Evolutionary conservation across 306 rosid genomes (phyloP), one percentile per base, ranked within the genome.

Genomic region (Prosopis cineraria): DNA sequence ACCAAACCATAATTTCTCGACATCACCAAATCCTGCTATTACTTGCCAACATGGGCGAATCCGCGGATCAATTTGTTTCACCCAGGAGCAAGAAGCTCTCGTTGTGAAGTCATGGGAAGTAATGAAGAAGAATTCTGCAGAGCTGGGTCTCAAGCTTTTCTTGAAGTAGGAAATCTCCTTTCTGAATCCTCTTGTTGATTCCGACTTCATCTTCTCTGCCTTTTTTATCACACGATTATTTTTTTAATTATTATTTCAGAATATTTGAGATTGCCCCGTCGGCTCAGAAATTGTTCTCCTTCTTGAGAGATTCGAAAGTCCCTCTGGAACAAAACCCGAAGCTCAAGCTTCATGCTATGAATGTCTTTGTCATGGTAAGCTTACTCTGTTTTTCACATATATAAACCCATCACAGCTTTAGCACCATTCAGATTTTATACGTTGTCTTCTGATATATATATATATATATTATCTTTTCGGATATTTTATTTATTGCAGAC

Each of bases 181-280:
- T 19, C 0, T n/a, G 9, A 4, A 43, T 43, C 45, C 14, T 37
- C 52, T 13, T 2, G 12, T 20, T 17, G 7, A 41, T 50, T 24
- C n/a, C 20, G 11, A 16, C 74, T 44, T n/a, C 10, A 16, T 20
- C 31, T 3, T 34, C 29, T 13, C 29, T 39, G 70, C 20, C 31
- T 40, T 41, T 47, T 45, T 30, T 4, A 33, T 9, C 22, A 22
- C 11, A 19, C 20, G 27, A 30, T 9, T 10, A 9, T 10, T 24
- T 24, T 59, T 30, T 3, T 6, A 0, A 34, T 20, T 16, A 12
- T 56, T 17, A 55, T n/a, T 73, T 76, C 59, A 91, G 98, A 84
- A 81, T 89, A 79, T 91, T 94, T 78, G 96, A 92, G 84, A 91
- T 90, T 48, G 97, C 98, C 17, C 97, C 97, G 11, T 84, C 97